Evolutionary conservation across 2,329 filamentous ascomycete genomes (phyloP), one percentile per base, ranked within the genome.

Genomic region (Metarhizium humberi): DNA sequence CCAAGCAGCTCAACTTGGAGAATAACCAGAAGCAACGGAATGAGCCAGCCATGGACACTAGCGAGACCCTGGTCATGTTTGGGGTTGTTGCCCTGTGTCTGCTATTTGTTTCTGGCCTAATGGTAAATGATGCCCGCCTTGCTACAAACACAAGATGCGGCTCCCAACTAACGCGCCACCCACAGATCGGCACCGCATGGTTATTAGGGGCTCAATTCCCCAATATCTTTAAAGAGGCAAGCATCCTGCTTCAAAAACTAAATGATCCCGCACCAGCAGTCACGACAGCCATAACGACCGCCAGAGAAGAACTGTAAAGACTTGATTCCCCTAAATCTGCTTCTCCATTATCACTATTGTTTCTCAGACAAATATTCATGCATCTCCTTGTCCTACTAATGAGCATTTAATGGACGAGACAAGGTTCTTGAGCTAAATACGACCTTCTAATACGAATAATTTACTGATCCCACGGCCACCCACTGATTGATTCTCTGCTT

Each of bases 161-260:
- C 30, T 48, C 16, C 2, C n/a, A 32, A 25, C 50, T 55, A 51
- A 56, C 51, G 13, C 14, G 3, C 42, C 25, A 25, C 25, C 16
- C 45, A 53, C 63, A 96, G 92, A 73, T 96, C 61, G 84, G 84
- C 54, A 73, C 81, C 43, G 92, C 92, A 10, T 96, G 84, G 81
- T 73, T 87, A 52, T 78, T 92, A 60, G 92, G 92, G 55, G 91
- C 91, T 34, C 81, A 87, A 56, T 94, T 96, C 70, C 90, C 95
- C 69, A 61, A 66, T 29, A 55, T 70, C 25, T 66, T 67, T 40
- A 58, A 59, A 40, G 63, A 71, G 49, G 55, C 60, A 10, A 61
- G 61, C 51, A 56, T 59, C 20, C 56, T 65, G 8, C 16, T 60
- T 5, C 32, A 42, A n/a, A 48, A 55, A 34, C 56, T 68, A 40